Conservation (phyloP, 768 basidiomycete species). For the Tulasnella sp. region DNA sequence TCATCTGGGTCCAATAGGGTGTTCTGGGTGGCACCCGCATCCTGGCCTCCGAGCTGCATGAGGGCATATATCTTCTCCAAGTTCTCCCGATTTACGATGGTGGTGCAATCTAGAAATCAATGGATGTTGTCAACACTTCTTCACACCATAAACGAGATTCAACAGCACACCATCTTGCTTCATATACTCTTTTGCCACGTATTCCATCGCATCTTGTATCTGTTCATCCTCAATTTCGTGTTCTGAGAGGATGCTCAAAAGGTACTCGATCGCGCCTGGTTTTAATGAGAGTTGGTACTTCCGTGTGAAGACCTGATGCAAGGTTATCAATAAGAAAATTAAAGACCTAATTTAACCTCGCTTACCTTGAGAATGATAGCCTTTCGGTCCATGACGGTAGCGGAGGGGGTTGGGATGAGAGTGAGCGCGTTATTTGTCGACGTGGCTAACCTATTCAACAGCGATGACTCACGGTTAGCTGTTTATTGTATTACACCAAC, state of each 20-base stretch:
- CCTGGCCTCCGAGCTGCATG: slow-evolving; percentile 55
- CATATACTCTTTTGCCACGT: slow-evolving; percentile 77
- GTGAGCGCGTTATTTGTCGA: too few relatives aligned
- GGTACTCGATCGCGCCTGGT: slow-evolving; percentile 58
- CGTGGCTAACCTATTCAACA: too few relatives aligned
- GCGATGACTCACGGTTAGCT: too few relatives aligned
- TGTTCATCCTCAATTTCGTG: slow-evolving; percentile 63
- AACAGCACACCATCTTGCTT: slow-evolving; percentile 66
- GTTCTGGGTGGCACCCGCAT: slow-evolving; percentile 37
- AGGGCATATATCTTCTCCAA: slow-evolving; percentile 64
- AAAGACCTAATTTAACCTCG: neutral
- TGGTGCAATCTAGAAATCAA: slow-evolving; percentile 16
- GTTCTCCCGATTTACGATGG: slow-evolving; percentile 47
- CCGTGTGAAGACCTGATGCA: slow-evolving; percentile 28
- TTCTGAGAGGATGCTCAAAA: slow-evolving; percentile 59
- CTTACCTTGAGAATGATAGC: slow-evolving; percentile 10
- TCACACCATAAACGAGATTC: neutral
- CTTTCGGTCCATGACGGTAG: slow-evolving; percentile 6
- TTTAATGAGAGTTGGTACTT: slow-evolving; percentile 84
- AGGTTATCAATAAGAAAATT: neutral
- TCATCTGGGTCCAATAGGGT: slow-evolving; percentile 31
- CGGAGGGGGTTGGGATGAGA: too few relatives aligned
- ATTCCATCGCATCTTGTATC: slow-evolving; percentile 64
- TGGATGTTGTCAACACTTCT: neutral
- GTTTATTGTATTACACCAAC: too few relatives aligned